Base-by-base conservation (phyloP, 345 rosid genomes). In the Pistacia integerrima region DNA sequence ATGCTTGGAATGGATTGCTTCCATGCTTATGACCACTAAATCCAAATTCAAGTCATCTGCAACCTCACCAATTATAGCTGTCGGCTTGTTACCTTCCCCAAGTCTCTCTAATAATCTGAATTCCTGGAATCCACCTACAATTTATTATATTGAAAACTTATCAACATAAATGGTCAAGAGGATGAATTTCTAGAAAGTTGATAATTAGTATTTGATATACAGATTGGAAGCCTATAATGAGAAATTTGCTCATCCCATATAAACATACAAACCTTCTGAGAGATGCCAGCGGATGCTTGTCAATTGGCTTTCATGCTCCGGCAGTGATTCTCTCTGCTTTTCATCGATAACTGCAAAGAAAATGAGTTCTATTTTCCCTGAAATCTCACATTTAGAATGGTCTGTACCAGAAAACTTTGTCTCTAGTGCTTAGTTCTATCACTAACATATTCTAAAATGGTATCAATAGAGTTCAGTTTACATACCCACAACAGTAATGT, bases 1-100 rank as follows among this genome's bases (percentile, higher is more conserved):
- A 74, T 89, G 91, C 89, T 95, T 95, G n/a, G 98, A 95, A 82
- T 95, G 99, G 78, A 95, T 93, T 66, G 99, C 97, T 68, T 93
- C 99, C 99, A 95, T 93, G 85, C 99, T 95, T 82, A 95, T 72
- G 17, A 95, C 88, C 12, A 95, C 99, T 68, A 95, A 84, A 85
- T 95, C 99, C 86, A 92, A 79, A 72, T 81, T 87, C 30, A 95
- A 83, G 60, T 93, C 99, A 75, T 95, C 99, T 0, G 99, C 99
- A 61, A 95, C 98, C 85, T 95, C 99, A 11, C 99, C 99, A 14
- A 95, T 93, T 28, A 95, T 86, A 3, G 98, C 99, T 0, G 99
- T 92, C 25, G 94, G 97, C 80, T 86, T 92, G 82, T 77, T 92
- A 33, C 96, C 96, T 81, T 88, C 97, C 74, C 99, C 98, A 22